phyloP scores from a whole-genome alignment of 1,284 basidiomycete genomes.

The Coniferiporia weirii region DNA sequence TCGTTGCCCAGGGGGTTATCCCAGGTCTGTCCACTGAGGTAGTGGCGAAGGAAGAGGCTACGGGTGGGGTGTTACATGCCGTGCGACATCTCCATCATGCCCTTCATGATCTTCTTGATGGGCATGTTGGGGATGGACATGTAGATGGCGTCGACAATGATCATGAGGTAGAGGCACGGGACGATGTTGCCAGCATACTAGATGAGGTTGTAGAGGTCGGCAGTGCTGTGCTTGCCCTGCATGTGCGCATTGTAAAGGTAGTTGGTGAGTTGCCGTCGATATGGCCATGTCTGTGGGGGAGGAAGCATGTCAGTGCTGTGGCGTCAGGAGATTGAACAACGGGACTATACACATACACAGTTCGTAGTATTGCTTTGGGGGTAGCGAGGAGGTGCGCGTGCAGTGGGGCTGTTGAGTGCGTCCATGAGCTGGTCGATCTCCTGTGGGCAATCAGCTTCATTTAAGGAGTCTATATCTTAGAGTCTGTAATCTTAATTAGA shows the following conservation, averaged over 20 bases:
- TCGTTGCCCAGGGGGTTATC: conserved; percentile 88
- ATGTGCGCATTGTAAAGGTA: conserved; percentile 93
- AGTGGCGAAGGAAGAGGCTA: conserved; percentile 89
- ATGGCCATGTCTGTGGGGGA: conserved; percentile 81
- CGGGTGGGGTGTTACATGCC: conserved; percentile 92
- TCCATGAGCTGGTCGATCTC: conserved; percentile 96
- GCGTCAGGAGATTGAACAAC: neutral
- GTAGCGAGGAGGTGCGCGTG: conserved; percentile 83
- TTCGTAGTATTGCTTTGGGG: conserved; percentile 96
- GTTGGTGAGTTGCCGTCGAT: conserved; percentile 67
- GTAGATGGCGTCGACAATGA: conserved; percentile 63
- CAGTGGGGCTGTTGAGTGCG: conserved; percentile 91
- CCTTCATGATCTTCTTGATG: conserved; percentile 98
- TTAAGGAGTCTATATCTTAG: no score
- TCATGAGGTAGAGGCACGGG: conserved; percentile 94
- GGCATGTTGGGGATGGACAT: conserved; percentile 76
- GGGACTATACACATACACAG: conserved; percentile 59
- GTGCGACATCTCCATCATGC: conserved; percentile 98
- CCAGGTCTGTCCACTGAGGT: conserved; percentile 39
- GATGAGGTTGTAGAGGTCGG: conserved; percentile 95
- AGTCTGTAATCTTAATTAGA: no score
- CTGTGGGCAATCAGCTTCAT: conserved; percentile 34
- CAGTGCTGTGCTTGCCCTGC: conserved; percentile 84
- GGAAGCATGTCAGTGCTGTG: conserved; percentile 11
- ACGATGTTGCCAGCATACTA: conserved; percentile 96